A percentile compares a stretch with the other conserved stretches of the same genome.
phyloP scores from a whole-genome alignment of 306 rosid species.

The Dalbergia oliveri region DNA sequence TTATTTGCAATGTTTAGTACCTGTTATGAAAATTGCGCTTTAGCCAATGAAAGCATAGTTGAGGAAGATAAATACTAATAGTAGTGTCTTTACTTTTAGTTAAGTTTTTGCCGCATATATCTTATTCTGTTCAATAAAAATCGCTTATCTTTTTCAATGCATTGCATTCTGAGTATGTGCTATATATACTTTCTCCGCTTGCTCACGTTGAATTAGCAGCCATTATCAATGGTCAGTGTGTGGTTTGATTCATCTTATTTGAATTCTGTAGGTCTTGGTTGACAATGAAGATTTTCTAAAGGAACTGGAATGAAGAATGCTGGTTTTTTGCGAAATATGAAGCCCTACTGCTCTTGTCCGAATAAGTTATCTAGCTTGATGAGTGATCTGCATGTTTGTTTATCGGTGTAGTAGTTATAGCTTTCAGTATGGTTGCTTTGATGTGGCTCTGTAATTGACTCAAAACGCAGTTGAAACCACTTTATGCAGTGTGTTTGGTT shows the following conservation, averaged over 20 bases:
- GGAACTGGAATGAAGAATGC: slow-evolving; percentile 67
- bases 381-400: background rate
- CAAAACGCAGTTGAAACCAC: slow-evolving; percentile 12
- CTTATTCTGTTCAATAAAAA: background rate
- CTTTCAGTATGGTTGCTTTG: background rate
- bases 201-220: slow-evolving; percentile 17
- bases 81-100: background rate
- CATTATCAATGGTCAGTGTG: slow-evolving; percentile 11
- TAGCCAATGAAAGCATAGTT: background rate
- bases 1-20: background rate
- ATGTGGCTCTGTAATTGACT: slow-evolving; percentile 26
- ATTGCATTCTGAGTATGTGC: slow-evolving; percentile 21
- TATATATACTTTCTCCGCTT: background rate
- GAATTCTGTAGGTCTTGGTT: slow-evolving; percentile 74
- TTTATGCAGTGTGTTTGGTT: background rate
- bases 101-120: background rate
- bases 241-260: slow-evolving; percentile 38
- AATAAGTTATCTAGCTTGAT: slow-evolving; percentile 49
- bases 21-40: slow-evolving; percentile 9
- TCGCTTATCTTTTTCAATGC: background rate
- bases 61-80: slow-evolving; percentile 8
- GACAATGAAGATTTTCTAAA: slow-evolving; percentile 89
- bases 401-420: background rate
- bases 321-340: background rate
- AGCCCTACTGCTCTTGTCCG: slow-evolving; percentile 22